Evolutionary conservation across 2,329 filamentous ascomycete genomes (phyloP).

Genomic region (Hypoxylon sp.): DNA sequence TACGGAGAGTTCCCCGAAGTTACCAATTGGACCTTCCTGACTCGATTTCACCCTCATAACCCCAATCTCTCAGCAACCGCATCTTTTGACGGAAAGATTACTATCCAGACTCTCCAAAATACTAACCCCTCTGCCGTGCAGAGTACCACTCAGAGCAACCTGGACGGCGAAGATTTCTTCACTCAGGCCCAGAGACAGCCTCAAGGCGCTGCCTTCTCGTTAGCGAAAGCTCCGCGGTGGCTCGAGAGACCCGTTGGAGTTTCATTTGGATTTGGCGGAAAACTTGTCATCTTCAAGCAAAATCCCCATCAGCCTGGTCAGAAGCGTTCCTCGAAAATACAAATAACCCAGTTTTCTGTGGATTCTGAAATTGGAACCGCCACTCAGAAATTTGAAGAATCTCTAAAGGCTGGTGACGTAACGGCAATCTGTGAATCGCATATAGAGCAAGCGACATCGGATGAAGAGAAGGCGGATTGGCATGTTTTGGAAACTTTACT

Average conservation of each 20-base stretch:
- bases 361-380: slow-evolving; percentile 88
- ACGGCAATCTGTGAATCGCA: slow-evolving; percentile 84
- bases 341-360: slow-evolving; percentile 88
- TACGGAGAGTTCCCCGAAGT: slow-evolving; percentile 96
- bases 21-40: slow-evolving; percentile 99
- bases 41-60: slow-evolving; percentile 93
- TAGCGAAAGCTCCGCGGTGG: slow-evolving; percentile 91
- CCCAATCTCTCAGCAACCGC: slow-evolving; percentile 93
- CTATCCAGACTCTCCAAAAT: slow-evolving; percentile 93
- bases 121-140: slow-evolving; percentile 84
- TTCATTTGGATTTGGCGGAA: slow-evolving; percentile 96
- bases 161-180: slow-evolving; percentile 97
- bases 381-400: slow-evolving; percentile 88
- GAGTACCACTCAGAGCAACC: slow-evolving; percentile 73
- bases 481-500: slow-evolving; percentile 91
- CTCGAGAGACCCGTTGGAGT: slow-evolving; percentile 86
- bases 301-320: slow-evolving; percentile 73
- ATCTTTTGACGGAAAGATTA: slow-evolving; percentile 97
- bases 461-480: slow-evolving; percentile 97
- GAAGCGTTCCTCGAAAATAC: slow-evolving; percentile 79
- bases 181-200: slow-evolving; percentile 92
- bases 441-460: slow-evolving; percentile 79
- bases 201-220: slow-evolving; percentile 89
- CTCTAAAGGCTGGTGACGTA: slow-evolving; percentile 83
- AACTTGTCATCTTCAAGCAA: slow-evolving; percentile 82